Percentiles rank a stretch among this genome's conserved stretches.
Evolutionary conservation across 2,329 filamentous ascomycete species (phyloP).

Genomic region (Xylariaceae sp.): DNA sequence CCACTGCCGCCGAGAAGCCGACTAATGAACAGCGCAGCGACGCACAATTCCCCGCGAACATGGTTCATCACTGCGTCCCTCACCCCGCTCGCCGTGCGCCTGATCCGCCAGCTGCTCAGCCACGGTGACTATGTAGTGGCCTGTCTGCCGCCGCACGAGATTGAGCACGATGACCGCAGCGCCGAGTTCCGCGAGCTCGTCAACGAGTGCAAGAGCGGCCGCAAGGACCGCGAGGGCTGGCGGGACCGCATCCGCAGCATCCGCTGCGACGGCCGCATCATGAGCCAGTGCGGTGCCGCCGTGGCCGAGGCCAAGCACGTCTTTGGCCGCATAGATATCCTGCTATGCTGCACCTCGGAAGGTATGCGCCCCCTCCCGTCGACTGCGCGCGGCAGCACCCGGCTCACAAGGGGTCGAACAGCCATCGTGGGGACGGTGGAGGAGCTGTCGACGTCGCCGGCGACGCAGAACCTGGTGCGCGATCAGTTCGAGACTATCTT

Average conservation of each 20-base stretch:
- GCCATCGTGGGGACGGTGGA: slow-evolving; percentile 87
- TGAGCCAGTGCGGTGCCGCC: slow-evolving; percentile 72
- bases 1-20: slow-evolving; percentile 6
- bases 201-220: slow-evolving; percentile 55
- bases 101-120: slow-evolving; percentile 73
- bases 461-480: slow-evolving; percentile 70
- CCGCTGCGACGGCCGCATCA: slow-evolving; percentile 53
- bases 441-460: slow-evolving; percentile 67
- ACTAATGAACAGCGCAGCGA: slow-evolving; percentile 42
- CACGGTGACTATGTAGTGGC: slow-evolving; percentile 89
- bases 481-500: slow-evolving; percentile 94
- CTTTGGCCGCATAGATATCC: slow-evolving; percentile 82
- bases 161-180: slow-evolving; percentile 68
- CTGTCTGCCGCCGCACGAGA: slow-evolving; percentile 70
- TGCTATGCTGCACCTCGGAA: slow-evolving; percentile 85
- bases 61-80: slow-evolving; percentile 89
- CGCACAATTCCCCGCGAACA: slow-evolving; percentile 69
- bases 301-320: slow-evolving; percentile 77
- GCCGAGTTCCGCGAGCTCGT: slow-evolving; percentile 75
- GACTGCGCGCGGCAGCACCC: slow-evolving; percentile 5
- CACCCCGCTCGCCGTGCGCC: slow-evolving; percentile 74
- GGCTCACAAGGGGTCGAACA: slow-evolving; percentile 26
- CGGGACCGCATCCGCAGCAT: slow-evolving; percentile 65
- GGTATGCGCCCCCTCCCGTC: slow-evolving; percentile 37
- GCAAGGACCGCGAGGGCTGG: slow-evolving; percentile 68